Evolutionary conservation across 2,329 filamentous ascomycete genomes (phyloP), one percentile per base, ranked within the genome.

Genomic region (Cladophialophora chaetospira): DNA sequence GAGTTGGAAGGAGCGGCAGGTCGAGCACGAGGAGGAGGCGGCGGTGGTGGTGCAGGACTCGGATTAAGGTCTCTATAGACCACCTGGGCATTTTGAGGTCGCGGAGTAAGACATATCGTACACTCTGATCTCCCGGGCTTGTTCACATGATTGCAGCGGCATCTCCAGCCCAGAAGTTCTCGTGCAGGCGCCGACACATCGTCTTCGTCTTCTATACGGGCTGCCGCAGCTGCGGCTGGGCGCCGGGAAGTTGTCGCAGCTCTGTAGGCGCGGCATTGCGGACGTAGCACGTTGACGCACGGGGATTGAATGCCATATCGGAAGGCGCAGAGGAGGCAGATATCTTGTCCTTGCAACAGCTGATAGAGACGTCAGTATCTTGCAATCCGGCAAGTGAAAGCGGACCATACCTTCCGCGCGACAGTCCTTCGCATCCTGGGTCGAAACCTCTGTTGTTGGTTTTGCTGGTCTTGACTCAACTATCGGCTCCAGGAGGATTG

Each of bases 241-340:
- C 69, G 66, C 28, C 61, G 59, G 25, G 57, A 53, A 23, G 65
- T 53, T 33, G 59, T 50, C 36, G 69, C 72, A 9, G 70, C 68
- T 42, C 66, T 70, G 58, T 76, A 74, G 5, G 64, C 61, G 52
- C 73, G 71, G 56, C 68, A 66, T 52, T 68, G 64, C 31, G 63
- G 35, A 44, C 60, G 59, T 38, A 52, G 53, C 49, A 65, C 47
- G 28, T 58, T 49, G 38, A 64, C 57, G 57, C 51, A 63, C 52
- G 58, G 65, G 35, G 46, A 45, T 53, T 63, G 63, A 54, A 61
- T 63, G 65, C 51, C 60, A 62, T 54, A 45, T 53, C 66, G 66
- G 42, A 68, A 66, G 54, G 70, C 66, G 65, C 70, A 71, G 51
- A 70, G 69, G 65, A 73, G 67, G 64, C 75, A 73, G 66, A 74